Base-by-base conservation (phyloP, 1,284 basidiomycete species). In the Gymnopus androsaceus region DNA sequence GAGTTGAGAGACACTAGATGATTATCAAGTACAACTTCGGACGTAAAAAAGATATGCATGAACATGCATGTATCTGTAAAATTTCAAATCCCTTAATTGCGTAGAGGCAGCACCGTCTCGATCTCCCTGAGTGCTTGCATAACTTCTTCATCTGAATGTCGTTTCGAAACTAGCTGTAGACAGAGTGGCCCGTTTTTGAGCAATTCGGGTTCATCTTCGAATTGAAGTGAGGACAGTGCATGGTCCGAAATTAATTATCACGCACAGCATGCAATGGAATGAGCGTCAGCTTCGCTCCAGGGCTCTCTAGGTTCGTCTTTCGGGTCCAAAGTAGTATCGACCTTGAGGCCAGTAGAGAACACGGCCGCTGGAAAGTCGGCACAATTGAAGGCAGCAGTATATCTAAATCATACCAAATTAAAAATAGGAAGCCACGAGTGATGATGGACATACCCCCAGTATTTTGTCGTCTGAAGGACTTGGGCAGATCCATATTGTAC, bases 401-500 rank as follows among this genome's bases (percentile, higher is more conserved):
- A 57, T 25, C 55, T 55, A 42, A 30, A 9, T n/a, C n/a, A n/a
- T n/a, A n/a, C n/a, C n/a, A 27, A 21, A 5, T 15, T 8, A 7
- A 34, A 9, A 17, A 31, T 44, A 31, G 27, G 27, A 8, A 33
- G n/a, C n/a, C n/a, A n/a, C n/a, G n/a, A n/a, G n/a, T n/a, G n/a
- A n/a, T n/a, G n/a, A n/a, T n/a, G n/a, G n/a, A n/a, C 31, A 15
- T 52, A 70, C 70, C 63, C 66, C 69, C 69, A 72, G 37, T 73
- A 72, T 38, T 59, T 66, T 11, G 65, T 58, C 0, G 70, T 71
- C 30, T 64, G 67, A 11, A 69, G 64, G 3, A 53, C 60, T 12
- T 61, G 58, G 1, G 70, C 69, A 14, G 65, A 64, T 0, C 60
- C 64, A 7, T 62, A 56, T 25, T 56, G 69, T 0, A 64, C 60